Conservation (phyloP, 805 yeast species). For the Candida koratica region DNA sequence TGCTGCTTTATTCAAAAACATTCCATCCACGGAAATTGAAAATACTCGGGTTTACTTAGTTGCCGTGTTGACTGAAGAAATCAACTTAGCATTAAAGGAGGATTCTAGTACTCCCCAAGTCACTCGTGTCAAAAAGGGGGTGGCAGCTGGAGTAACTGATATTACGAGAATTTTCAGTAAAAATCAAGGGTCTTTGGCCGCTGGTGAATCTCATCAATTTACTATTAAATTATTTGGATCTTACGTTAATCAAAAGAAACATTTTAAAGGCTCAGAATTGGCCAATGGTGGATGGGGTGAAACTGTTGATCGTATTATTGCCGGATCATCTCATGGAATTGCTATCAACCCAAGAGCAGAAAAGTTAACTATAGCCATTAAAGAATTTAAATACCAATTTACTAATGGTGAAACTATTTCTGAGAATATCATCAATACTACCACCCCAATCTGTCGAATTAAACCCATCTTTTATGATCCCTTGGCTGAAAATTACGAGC, state of each 20-base stretch:
- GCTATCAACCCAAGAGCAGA: slow-evolving; percentile 82
- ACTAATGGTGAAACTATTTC: neutral
- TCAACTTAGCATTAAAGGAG: slow-evolving; percentile 41
- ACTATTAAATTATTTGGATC: slow-evolving; percentile 70
- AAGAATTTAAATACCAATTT: slow-evolving; percentile 60
- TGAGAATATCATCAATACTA: slow-evolving; percentile 25
- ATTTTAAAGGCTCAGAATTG: slow-evolving; percentile 15
- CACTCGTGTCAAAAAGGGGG: slow-evolving; percentile 61
- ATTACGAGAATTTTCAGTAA: slow-evolving; percentile 72
- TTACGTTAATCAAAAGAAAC: slow-evolving; percentile 44
- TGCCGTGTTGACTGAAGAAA: slow-evolving; percentile 69
- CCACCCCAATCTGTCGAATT: slow-evolving; percentile 59
- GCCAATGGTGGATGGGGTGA: slow-evolving; percentile 84
- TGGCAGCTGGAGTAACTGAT: slow-evolving; percentile 86
- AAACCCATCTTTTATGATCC: slow-evolving; percentile 65
- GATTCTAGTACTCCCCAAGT: slow-evolving; percentile 26
- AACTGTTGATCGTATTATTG: slow-evolving; percentile 68
- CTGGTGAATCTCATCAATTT: slow-evolving; percentile 69
- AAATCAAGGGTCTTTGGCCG: slow-evolving; percentile 53
- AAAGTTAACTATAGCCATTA: slow-evolving; percentile 61
- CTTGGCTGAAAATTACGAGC: slow-evolving; percentile 53
- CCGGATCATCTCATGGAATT: slow-evolving; percentile 70
- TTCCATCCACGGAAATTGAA: slow-evolving; percentile 64
- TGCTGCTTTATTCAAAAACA: slow-evolving; percentile 74
- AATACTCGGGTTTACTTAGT: slow-evolving; percentile 69